These are phyloP conservation scores for Nyssa sinensis DNA, from an alignment of 148 eudicot genomes.

Conservation along the genomic window DNA sequence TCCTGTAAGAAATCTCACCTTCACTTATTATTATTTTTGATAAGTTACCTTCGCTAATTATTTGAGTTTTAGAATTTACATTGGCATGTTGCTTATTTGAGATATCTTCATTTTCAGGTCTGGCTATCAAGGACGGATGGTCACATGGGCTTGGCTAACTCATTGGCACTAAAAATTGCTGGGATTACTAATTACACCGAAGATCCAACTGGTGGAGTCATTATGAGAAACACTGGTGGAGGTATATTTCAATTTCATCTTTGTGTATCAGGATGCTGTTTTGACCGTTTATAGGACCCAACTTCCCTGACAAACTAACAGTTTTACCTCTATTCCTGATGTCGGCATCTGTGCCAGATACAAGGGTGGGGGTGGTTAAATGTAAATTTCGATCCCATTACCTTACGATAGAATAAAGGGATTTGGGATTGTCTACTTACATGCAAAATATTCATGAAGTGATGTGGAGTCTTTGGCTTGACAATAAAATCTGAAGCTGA, in stretches of 20 bases:
- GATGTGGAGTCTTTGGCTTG: neutral
- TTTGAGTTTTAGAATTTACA: neutral
- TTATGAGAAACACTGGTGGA: constrained; percentile 50
- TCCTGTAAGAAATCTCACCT: constrained; percentile 55
- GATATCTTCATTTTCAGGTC: constrained; percentile 43
- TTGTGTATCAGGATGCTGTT: neutral
- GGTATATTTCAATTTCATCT: constrained; percentile 33
- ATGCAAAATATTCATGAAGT: neutral
- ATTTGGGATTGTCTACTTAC: neutral
- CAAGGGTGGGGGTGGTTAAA: neutral
- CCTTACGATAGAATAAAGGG: too few species aligned
- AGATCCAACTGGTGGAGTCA: constrained; percentile 78
- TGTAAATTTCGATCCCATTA: too few species aligned
- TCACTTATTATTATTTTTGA: too few species aligned
- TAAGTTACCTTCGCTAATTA: too few species aligned
- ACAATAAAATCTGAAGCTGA: neutral
- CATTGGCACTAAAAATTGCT: constrained; percentile 73
- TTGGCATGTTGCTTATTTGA: neutral
- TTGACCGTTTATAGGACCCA: neutral
- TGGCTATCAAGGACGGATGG: constrained; percentile 94
- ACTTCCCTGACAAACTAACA: neutral
- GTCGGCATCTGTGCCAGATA: neutral
- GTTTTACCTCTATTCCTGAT: neutral
- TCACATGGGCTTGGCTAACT: constrained; percentile 95
- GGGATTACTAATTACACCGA: constrained; percentile 55